phyloP scores from a whole-genome alignment of 345 rosid genomes.

The Ceriops zippeliana region DNA sequence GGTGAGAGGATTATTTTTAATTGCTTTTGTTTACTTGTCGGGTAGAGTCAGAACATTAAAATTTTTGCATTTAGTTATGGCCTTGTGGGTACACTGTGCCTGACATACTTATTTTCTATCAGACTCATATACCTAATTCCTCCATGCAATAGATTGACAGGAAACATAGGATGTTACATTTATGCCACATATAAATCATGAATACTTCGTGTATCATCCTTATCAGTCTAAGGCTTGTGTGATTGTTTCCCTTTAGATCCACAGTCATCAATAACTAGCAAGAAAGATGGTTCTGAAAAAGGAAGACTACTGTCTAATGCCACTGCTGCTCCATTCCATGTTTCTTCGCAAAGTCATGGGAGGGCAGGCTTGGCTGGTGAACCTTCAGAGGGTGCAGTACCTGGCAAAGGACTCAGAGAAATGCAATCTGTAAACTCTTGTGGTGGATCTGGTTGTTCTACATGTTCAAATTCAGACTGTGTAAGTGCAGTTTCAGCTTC shows the following conservation, averaged over 20 bases:
- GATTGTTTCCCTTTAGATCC: constrained; percentile 34
- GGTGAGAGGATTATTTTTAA: constrained; percentile 33
- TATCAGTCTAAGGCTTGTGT: not conserved
- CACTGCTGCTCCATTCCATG: constrained; percentile 27
- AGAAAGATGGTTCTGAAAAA: constrained; percentile 39
- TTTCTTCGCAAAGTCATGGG: constrained; percentile 38
- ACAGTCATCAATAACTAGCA: constrained; percentile 22
- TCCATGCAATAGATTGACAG: not conserved
- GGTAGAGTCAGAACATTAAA: not conserved
- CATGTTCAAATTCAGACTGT: constrained; percentile 57
- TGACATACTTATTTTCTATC: no score
- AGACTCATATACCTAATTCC: no score
- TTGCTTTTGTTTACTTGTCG: not conserved
- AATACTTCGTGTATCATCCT: not conserved
- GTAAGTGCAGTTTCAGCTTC: constrained; percentile 38
- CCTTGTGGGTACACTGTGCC: no score
- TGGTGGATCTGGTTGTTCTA: constrained; percentile 54
- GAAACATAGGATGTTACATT: not conserved
- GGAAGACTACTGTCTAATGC: constrained; percentile 34
- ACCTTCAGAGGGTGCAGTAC: constrained; percentile 33
- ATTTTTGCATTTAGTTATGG: not conserved
- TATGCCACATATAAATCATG: not conserved
- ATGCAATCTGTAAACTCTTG: constrained; percentile 35
- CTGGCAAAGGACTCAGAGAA: constrained; percentile 40
- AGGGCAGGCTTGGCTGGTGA: constrained; percentile 41